Base-by-base conservation (phyloP, 2,329 filamentous ascomycete genomes). In the Blastomyces silverae region DNA sequence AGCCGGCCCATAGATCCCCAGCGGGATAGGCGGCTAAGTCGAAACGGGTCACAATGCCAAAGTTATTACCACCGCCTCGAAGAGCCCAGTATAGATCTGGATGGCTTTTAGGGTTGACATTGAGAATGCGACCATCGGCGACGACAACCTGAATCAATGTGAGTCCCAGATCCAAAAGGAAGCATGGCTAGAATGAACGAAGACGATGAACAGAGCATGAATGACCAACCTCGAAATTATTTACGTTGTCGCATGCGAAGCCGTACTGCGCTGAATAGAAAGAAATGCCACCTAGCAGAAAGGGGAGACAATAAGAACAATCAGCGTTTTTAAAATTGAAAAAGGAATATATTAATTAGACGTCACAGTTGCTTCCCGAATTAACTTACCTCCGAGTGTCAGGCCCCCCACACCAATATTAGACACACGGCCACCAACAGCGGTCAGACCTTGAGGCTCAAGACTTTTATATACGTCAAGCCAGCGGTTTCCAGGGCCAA, bases 11-110 rank as follows among this genome's bases (percentile, higher is more conserved):
- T 61, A 82, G 71, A 1, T 72, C 42, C 15, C 74, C 76, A 8
- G 71, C 71, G 57, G 77, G 74, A 25, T 61, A 61, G 0, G 78
- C 77, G 15, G 72, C 71, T 17, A 82, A 70, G 28, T 79, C 76
- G 65, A 78, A 78, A 11, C 70, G 72, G 20, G 79, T 77, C 63
- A 79, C 74, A 52, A 78, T 71, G 34, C 68, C 68, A 59, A 68
- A 81, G 63, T 78, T 80, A 66, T 79, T 77, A 0, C 79, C 79
- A 0, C 79, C 80, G n/a, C 80, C 80, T 6, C 75, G 72, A 39
- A 82, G 65, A 22, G 76, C 79, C 80, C 80, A 83, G 71, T 82
- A 83, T 2, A 83, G 73, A 56, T 83, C 81, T 0, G 71, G 28
- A 58, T 85, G 78, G 67, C 82, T 74, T 0, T 70, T 68, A 15